Conservation (phyloP, 306 rosid genomes). For the Cucurbita pepo region DNA sequence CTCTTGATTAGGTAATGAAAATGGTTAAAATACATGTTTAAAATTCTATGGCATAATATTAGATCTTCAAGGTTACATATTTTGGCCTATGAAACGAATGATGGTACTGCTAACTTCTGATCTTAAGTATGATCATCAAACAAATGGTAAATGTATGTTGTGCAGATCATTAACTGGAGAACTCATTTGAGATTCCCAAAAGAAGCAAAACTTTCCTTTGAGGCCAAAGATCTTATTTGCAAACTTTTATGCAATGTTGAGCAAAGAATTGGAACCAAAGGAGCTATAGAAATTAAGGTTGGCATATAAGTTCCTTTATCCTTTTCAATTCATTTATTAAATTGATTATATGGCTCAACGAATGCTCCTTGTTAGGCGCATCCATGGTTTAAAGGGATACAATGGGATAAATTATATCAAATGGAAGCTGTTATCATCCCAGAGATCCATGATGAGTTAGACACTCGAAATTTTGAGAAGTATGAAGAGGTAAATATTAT, state of each 20-base stretch:
- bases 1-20: not conserved
- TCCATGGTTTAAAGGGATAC: slow-evolving; percentile 63
- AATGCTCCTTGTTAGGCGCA: slow-evolving; percentile 43
- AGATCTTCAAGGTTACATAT: not conserved
- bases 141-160: slow-evolving; percentile 9
- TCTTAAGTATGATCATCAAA: not conserved
- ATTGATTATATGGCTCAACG: not conserved
- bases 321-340: not conserved
- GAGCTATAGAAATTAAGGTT: slow-evolving; percentile 77
- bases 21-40: not conserved
- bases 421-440: slow-evolving; percentile 84
- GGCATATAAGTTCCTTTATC: not conserved
- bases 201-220: slow-evolving; percentile 57
- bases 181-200: slow-evolving; percentile 63
- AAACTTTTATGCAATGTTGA: slow-evolving; percentile 80
- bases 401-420: slow-evolving; percentile 69
- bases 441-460: slow-evolving; percentile 74
- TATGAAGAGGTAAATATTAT: slow-evolving; percentile 55
- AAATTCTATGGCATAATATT: not conserved
- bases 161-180: slow-evolving; percentile 82
- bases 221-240: slow-evolving; percentile 75
- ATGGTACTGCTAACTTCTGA: not conserved
- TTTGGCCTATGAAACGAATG: not conserved
- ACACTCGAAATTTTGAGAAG: slow-evolving; percentile 79
- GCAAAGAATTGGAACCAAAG: slow-evolving; percentile 72